phyloP scores from a whole-genome alignment of 768 basidiomycete species.

The Mycena epipterygia region DNA sequence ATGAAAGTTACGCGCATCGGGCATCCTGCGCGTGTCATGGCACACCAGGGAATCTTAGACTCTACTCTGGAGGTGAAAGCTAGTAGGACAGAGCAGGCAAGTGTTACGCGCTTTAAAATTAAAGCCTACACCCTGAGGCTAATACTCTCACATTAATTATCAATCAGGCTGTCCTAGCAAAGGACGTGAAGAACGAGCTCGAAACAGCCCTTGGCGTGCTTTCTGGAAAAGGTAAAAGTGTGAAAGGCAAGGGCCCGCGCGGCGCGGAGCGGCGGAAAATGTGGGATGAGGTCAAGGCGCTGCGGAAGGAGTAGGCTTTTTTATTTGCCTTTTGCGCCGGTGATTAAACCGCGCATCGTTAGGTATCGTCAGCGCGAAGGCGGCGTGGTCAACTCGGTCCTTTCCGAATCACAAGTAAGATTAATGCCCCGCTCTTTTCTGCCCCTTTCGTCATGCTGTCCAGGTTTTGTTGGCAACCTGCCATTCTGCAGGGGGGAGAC shows the following conservation, averaged over 20 bases:
- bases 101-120: neutral
- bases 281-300: constrained; percentile 88
- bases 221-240: constrained; percentile 80
- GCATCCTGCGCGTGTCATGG: constrained; percentile 94
- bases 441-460: neutral
- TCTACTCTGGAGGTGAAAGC: constrained; percentile 83
- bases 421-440: neutral
- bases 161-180: constrained; percentile 80
- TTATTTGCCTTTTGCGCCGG: constrained; percentile 5
- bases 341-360: constrained; percentile 5
- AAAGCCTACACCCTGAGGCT: no score
- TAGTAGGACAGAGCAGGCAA: constrained; percentile 77
- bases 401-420: constrained; percentile 80
- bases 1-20: constrained; percentile 91
- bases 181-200: constrained; percentile 91
- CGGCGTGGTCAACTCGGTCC: constrained; percentile 84
- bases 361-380: constrained; percentile 93
- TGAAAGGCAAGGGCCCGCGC: constrained; percentile 78
- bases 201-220: constrained; percentile 76
- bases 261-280: constrained; percentile 84
- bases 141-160: constrained; percentile 4
- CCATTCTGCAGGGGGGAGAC: constrained; percentile 91
- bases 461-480: constrained; percentile 94
- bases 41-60: constrained; percentile 73
- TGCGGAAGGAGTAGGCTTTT: constrained; percentile 90